Conservation (phyloP, 2,329 filamentous ascomycete genomes). For the Scorias spongiosa region DNA sequence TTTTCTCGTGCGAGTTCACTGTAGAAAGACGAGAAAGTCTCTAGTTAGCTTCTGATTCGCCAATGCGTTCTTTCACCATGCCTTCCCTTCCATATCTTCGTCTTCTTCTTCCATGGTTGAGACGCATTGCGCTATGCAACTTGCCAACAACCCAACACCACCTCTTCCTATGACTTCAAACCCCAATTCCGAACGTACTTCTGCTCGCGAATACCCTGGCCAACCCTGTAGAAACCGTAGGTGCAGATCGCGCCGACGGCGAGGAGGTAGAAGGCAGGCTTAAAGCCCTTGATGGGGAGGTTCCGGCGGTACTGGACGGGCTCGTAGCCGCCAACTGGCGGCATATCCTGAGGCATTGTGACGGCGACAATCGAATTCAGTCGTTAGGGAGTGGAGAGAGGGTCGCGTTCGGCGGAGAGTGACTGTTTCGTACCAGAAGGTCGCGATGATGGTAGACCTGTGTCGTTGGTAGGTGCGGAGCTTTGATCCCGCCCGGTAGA, state of each 20-base stretch:
- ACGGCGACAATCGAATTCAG: conserved; percentile 8
- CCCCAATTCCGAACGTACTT: conserved; percentile 46
- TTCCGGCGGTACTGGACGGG: conserved; percentile 98
- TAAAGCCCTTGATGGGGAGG: conserved; percentile 79
- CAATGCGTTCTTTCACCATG: neutral
- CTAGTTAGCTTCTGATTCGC: neutral
- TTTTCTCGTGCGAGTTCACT: conserved; percentile 94
- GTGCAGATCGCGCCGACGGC: conserved; percentile 65
- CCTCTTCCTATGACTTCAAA: neutral
- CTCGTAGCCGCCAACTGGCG: conserved; percentile 84
- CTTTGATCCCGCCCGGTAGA: neutral
- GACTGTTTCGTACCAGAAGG: neutral
- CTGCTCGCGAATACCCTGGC: conserved; percentile 72
- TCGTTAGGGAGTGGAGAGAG: neutral
- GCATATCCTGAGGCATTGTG: conserved; percentile 95
- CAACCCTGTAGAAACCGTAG: conserved; percentile 80
- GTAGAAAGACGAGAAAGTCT: conserved; percentile 6
- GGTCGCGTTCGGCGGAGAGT: conserved; percentile 2
- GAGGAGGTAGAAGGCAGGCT: conserved; percentile 62
- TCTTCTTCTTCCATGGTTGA: too few species aligned
- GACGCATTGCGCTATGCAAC: too few species aligned
- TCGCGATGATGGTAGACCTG: conserved; percentile 1
- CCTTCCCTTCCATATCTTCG: too few species aligned
- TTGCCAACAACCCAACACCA: too few species aligned
- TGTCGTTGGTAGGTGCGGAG: conserved; percentile 3